Evolutionary conservation across 257 asterid species (phyloP), one percentile per base, ranked within the genome.

Genomic region (Rhazya stricta): DNA sequence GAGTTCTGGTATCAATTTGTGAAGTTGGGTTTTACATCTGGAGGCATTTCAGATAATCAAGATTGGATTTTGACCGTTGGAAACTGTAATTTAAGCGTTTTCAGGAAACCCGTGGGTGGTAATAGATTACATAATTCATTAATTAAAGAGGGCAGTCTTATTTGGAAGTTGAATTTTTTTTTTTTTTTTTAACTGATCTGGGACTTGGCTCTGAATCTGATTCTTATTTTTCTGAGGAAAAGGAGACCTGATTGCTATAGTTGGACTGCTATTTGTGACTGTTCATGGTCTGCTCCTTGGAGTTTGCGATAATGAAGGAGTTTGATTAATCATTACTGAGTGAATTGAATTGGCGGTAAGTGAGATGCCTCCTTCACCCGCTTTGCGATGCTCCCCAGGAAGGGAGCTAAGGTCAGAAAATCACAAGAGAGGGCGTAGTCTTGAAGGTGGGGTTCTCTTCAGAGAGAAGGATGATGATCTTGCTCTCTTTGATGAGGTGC

Each of bases 361-460:
- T 48, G 78, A 78, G 79, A 91, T 95, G 99, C 96, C 98, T 74
- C 90, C 98, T 67, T 89, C 96, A n/a, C 98, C 98, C 69, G 89
- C 89, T 36, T 69, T 88, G 86, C 86, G 96, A 76, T 79, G 87
- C 77, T 95, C 96, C 58, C 97, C 97, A 0, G 88, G 92, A 74
- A 89, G 94, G 86, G 97, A 85, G 84, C 76, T 80, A 67, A 88
- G 84, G 88, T 76, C 83, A 25, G 98, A 88, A 48, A 89, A 82
- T 84, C 98, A 92, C 84, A 92, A 86, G 84, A 83, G 98, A 86
- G 91, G 96, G 67, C 92, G 83, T 43, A 95, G 99, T 83, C 87
- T 95, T 32, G 99, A 89, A 83, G 85, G 96, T 67, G 91, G 91
- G 84, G 79, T 86, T 76, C 86, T 60, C 56, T 81, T 81, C 72